These are phyloP conservation scores for Neckera pumila DNA, from an alignment of 225 moss, liverwort and hornwort species.

Conservation along the genomic window DNA sequence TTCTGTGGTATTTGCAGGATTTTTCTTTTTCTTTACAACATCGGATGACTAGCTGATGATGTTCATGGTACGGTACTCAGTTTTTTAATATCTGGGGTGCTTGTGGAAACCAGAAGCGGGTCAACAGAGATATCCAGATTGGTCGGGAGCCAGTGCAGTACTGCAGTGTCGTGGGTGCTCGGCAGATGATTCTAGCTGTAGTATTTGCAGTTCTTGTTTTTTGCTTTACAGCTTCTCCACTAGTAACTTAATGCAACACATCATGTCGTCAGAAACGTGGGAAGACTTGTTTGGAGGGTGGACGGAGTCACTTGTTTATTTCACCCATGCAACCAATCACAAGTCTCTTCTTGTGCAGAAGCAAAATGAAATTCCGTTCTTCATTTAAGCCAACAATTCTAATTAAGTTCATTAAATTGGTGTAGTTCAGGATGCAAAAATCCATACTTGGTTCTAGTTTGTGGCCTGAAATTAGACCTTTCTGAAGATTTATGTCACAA, in stretches of 20 bases:
- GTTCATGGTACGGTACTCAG: not conserved
- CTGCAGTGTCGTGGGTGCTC: not conserved
- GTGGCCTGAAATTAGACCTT: no score
- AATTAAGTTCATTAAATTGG: no score
- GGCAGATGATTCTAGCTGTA: not conserved
- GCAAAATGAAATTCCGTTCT: not conserved
- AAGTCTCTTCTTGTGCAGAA: not conserved
- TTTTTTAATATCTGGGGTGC: not conserved
- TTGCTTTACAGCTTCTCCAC: not conserved
- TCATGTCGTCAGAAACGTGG: not conserved
- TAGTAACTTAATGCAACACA: not conserved
- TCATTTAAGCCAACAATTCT: not conserved
- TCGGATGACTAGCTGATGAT: not conserved
- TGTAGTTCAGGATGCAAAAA: rapidly evolving
- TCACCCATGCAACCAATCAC: not conserved
- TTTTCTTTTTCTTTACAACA: not conserved
- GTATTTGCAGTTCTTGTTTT: not conserved
- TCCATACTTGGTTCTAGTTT: no score
- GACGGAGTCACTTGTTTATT: not conserved
- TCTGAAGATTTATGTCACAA: no score
- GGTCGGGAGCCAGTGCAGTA: not conserved
- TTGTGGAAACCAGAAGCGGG: not conserved
- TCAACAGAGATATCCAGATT: not conserved
- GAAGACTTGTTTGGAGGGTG: no score
- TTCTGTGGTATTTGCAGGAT: not conserved